Percentiles rank a stretch among this genome's conserved stretches.
These are phyloP conservation scores for Salicornia ramosissima DNA, from an alignment of 148 eudicot genomes.

Conservation along the genomic window DNA sequence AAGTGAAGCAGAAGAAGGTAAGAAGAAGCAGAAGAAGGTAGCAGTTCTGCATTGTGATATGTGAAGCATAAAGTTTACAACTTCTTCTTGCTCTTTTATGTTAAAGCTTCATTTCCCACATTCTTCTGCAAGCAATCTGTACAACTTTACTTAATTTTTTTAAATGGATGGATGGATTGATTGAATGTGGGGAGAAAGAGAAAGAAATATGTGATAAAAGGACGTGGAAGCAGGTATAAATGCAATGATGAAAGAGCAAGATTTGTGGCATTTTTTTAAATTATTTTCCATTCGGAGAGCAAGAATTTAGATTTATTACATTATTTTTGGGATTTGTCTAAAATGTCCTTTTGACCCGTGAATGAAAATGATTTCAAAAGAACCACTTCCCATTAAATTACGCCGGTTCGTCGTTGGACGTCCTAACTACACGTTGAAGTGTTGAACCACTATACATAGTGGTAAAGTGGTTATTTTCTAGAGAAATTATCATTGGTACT, in stretches of 20 bases:
- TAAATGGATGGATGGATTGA: slow-evolving; percentile 21
- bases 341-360: slow-evolving; percentile 29
- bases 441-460: too few relatives aligned
- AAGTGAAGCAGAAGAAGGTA: slow-evolving; percentile 11
- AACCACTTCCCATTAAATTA: slow-evolving; percentile 5
- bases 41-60: slow-evolving; percentile 1
- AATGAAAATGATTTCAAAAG: not conserved
- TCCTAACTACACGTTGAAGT: too few relatives aligned
- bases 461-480: too few relatives aligned
- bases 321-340: slow-evolving; percentile 11
- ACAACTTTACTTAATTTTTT: slow-evolving; percentile 4
- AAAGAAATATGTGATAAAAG: not conserved
- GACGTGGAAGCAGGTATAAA: slow-evolving; percentile 30
- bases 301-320: slow-evolving; percentile 10
- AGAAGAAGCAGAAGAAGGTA: slow-evolving; percentile 1
- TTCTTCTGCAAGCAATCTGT: not conserved
- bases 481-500: too few relatives aligned
- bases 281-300: not conserved
- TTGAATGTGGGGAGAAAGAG: not conserved
- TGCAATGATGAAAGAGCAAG: not conserved
- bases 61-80: slow-evolving; percentile 16
- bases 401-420: slow-evolving; percentile 15
- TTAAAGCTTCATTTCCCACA: slow-evolving; percentile 13
- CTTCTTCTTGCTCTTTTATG: not conserved
- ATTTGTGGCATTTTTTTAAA: not conserved